Evolutionary conservation across 352 stramenopile species (phyloP).

Genomic region (Nothophytophthora sp.): DNA sequence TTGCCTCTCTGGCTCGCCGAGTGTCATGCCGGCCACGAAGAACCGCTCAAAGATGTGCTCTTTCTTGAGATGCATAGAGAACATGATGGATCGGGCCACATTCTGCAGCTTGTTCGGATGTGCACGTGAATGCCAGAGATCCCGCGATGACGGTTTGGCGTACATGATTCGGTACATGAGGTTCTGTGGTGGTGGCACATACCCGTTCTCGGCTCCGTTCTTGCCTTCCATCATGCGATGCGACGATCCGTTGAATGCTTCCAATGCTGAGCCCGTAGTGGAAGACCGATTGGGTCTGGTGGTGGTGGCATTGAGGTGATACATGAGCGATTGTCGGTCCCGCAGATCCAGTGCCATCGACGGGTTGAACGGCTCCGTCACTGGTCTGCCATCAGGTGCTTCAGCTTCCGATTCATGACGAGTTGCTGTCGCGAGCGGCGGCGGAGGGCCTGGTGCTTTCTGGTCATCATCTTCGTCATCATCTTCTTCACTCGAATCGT

Average conservation of each 20-base stretch:
- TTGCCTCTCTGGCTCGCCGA: constrained; percentile 36
- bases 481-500: constrained; percentile 53
- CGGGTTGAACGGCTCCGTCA: constrained; percentile 6
- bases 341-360: constrained; percentile 24
- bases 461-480: constrained; percentile 9
- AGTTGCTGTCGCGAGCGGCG: constrained; percentile 12
- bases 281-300: constrained; percentile 48
- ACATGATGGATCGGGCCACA: constrained; percentile 72
- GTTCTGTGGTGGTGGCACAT: constrained; percentile 42
- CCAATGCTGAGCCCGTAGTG: constrained; percentile 47
- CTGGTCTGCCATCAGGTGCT: constrained; percentile 7
- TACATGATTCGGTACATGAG: constrained; percentile 84
- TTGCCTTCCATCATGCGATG: constrained; percentile 25
- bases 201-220: constrained; percentile 12
- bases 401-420: constrained; percentile 20
- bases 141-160: constrained; percentile 53
- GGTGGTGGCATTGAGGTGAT: constrained; percentile 16
- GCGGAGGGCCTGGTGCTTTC: neutral
- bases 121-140: constrained; percentile 62
- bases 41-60: constrained; percentile 86
- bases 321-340: constrained; percentile 34
- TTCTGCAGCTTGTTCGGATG: constrained; percentile 53
- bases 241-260: constrained; percentile 21
- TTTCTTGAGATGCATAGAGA: constrained; percentile 81
- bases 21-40: constrained; percentile 58